These are phyloP conservation scores for Candida germanica DNA, from an alignment of 805 yeast genomes.

Conservation along the genomic window DNA sequence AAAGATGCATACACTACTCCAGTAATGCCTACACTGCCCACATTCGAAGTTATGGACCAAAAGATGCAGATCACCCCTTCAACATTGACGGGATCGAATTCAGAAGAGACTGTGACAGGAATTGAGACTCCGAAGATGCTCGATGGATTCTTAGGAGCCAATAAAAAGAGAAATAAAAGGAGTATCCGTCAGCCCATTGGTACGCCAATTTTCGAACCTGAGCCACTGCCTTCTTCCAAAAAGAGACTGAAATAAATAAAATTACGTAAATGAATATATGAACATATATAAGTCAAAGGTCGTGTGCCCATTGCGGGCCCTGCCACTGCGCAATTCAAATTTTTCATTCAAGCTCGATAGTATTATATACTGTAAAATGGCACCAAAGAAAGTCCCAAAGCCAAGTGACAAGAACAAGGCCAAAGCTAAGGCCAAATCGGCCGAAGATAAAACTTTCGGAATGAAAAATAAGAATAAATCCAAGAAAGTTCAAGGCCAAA, in stretches of 20 bases:
- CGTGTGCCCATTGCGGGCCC: conserved; percentile 6
- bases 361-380: conserved; percentile 54
- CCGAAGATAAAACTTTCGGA: conserved; percentile 91
- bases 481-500: conserved; percentile 77
- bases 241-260: not conserved
- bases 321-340: conserved; percentile 5
- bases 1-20: conserved; percentile 23
- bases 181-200: conserved; percentile 2
- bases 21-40: conserved; percentile 18
- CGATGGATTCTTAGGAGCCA: conserved; percentile 24
- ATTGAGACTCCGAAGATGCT: conserved; percentile 18
- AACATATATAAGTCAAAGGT: not conserved
- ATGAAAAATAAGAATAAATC: conserved; percentile 94
- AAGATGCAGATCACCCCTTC: conserved; percentile 9
- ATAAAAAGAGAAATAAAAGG: conserved; percentile 22
- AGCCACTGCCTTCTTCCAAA: conserved; percentile 9
- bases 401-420: conserved; percentile 60
- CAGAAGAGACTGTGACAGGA: not conserved
- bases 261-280: too few species aligned
- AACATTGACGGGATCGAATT: conserved; percentile 15
- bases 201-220: conserved; percentile 13
- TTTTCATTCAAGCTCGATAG: conserved; percentile 5
- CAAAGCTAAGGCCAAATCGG: conserved; percentile 58
- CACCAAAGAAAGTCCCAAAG: conserved; percentile 67
- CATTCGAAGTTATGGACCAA: conserved; percentile 15